These are phyloP conservation scores for Agaricus subrufescens DNA, from an alignment of 768 basidiomycete species.

Conservation along the genomic window DNA sequence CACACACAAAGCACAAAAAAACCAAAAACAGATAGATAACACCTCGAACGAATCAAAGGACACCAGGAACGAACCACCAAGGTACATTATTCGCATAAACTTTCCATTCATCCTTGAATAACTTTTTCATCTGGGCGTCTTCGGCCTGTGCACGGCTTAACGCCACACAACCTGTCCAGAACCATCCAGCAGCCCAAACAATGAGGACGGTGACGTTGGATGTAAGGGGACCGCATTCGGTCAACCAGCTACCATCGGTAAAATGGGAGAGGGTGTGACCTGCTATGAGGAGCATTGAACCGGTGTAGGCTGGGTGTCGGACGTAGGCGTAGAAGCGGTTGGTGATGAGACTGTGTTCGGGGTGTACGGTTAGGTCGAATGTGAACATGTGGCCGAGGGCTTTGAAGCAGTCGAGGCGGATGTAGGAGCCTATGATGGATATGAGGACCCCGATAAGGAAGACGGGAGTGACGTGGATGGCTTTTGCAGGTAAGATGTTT, in stretches of 20 bases:
- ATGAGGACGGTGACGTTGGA: conserved; percentile 17
- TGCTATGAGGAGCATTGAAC: conserved; percentile 43
- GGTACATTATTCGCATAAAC: conserved; percentile 37
- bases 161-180: conserved; percentile 43
- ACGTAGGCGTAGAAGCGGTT: conserved; percentile 46
- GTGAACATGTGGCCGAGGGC: conserved; percentile 53
- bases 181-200: conserved; percentile 42
- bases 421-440: conserved; percentile 37
- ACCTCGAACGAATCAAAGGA: background rate
- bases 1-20: background rate
- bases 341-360: conserved; percentile 46
- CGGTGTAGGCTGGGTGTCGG: conserved; percentile 53
- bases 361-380: conserved; percentile 53
- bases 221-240: conserved; percentile 35
- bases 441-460: conserved; percentile 42
- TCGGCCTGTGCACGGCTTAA: conserved; percentile 47
- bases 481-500: conserved; percentile 19
- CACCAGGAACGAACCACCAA: conserved; percentile 47
- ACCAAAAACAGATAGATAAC: background rate
- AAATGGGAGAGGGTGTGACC: conserved; percentile 44
- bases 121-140: conserved; percentile 42
- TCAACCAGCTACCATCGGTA: conserved; percentile 41
- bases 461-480: conserved; percentile 32
- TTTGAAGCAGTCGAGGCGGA: conserved; percentile 50
- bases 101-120: conserved; percentile 45